Conservation (phyloP, 768 basidiomycete species). For the Agaricus sinodeliciosus region DNA sequence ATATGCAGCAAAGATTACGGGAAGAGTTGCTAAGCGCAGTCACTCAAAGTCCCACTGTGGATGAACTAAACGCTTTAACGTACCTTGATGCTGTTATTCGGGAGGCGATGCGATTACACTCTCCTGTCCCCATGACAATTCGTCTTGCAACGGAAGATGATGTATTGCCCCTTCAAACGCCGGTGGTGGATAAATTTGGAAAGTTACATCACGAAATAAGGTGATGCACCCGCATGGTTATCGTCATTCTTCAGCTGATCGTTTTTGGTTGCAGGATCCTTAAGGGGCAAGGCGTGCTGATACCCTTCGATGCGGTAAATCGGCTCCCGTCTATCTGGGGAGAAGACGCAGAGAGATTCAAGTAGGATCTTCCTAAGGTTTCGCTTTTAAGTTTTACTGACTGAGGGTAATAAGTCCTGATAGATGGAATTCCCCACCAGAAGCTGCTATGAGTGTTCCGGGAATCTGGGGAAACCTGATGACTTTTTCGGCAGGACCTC, state of each 20-base stretch:
- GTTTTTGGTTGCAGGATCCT: slow-evolving; percentile 20
- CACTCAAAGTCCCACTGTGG: slow-evolving; percentile 59
- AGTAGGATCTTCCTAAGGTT: slow-evolving; percentile 21
- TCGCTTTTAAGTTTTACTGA: not conserved
- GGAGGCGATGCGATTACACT: slow-evolving; percentile 50
- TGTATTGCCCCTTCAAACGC: slow-evolving; percentile 39
- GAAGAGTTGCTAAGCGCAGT: slow-evolving; percentile 45
- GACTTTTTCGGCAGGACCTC: slow-evolving; percentile 56
- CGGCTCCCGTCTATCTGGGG: slow-evolving; percentile 51
- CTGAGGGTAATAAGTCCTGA: slow-evolving; percentile 41
- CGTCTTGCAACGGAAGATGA: slow-evolving; percentile 45
- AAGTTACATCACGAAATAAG: slow-evolving; percentile 27
- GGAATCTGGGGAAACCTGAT: slow-evolving; percentile 52
- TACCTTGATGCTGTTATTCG: slow-evolving; percentile 61
- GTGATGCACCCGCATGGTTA: slow-evolving; percentile 19
- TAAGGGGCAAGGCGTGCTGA: slow-evolving; percentile 35
- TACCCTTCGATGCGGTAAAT: slow-evolving; percentile 50
- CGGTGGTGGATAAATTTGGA: slow-evolving; percentile 39
- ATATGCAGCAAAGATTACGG: slow-evolving; percentile 48
- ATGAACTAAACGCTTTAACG: slow-evolving; percentile 54
- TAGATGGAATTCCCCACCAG: slow-evolving; percentile 47
- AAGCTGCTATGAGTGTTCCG: slow-evolving; percentile 37
- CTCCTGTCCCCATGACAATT: slow-evolving; percentile 40
- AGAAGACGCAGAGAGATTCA: slow-evolving; percentile 52
- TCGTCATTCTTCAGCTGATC: not conserved